Conservation (phyloP, 192 early-diverging fungal species). For the Umbelopsis vinacea region DNA sequence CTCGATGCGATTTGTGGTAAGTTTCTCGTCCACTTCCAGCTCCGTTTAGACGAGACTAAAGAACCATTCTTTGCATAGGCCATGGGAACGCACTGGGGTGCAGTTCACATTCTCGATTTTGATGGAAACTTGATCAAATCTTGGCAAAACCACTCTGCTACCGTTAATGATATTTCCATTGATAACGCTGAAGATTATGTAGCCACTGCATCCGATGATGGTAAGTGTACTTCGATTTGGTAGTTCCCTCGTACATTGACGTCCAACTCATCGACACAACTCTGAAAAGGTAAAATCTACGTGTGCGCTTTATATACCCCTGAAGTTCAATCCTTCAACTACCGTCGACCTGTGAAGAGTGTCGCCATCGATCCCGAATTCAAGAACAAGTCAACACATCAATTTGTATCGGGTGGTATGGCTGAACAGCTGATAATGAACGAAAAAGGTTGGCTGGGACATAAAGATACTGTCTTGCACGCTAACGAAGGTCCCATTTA, state of each 20-base stretch:
- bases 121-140: constrained; percentile 89
- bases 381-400: constrained; percentile 70
- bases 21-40: neutral
- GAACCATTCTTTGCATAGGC: constrained; percentile 46
- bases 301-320: constrained; percentile 82
- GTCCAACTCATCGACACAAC: neutral
- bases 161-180: constrained; percentile 87
- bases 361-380: constrained; percentile 92
- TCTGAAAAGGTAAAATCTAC: constrained; percentile 73
- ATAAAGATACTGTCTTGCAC: constrained; percentile 77
- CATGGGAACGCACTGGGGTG: constrained; percentile 91
- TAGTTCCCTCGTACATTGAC: neutral
- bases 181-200: constrained; percentile 88
- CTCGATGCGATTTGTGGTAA: constrained; percentile 84
- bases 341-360: constrained; percentile 86
- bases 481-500: constrained; percentile 91
- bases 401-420: constrained; percentile 90
- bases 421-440: constrained; percentile 85
- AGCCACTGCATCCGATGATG: constrained; percentile 92
- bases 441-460: constrained; percentile 94
- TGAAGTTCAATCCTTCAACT: constrained; percentile 74
- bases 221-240: constrained; percentile 50
- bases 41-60: neutral
- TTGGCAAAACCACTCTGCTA: constrained; percentile 82
- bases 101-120: constrained; percentile 88